Evolutionary conservation across 2,329 filamentous ascomycete genomes (phyloP).

Genomic region (Penicillium concentricum): DNA sequence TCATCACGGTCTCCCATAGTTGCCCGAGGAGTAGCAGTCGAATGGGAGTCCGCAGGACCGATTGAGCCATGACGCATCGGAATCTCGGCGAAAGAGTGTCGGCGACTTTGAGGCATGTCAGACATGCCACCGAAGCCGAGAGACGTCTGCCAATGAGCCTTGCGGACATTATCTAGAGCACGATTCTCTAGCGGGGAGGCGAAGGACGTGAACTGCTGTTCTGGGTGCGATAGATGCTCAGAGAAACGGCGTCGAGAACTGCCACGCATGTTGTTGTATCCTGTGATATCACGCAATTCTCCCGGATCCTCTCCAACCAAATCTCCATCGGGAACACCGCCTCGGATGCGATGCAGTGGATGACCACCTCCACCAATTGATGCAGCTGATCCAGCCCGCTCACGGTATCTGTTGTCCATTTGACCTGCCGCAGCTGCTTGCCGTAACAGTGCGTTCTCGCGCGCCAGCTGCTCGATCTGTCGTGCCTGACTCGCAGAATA

Average conservation of each 20-base stretch:
- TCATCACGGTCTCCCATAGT: constrained; percentile 40
- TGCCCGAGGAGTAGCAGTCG: constrained; percentile 31
- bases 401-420: constrained; percentile 39
- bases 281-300: constrained; percentile 41
- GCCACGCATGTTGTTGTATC: constrained; percentile 40
- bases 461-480: constrained; percentile 47
- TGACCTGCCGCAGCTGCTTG: constrained; percentile 45
- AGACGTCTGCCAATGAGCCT: constrained; percentile 52
- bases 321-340: constrained; percentile 47
- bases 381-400: constrained; percentile 43
- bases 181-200: constrained; percentile 42
- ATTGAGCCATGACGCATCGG: constrained; percentile 49
- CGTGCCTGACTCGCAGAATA: constrained; percentile 43
- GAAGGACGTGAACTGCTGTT: constrained; percentile 41
- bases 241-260: constrained; percentile 44
- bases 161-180: constrained; percentile 46
- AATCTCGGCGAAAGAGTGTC: constrained; percentile 53
- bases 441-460: constrained; percentile 49
- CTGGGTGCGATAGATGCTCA: constrained; percentile 44
- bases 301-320: constrained; percentile 47
- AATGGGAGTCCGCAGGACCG: constrained; percentile 24
- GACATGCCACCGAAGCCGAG: constrained; percentile 48
- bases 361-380: constrained; percentile 34
- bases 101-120: constrained; percentile 50
- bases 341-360: constrained; percentile 41